Base-by-base conservation (phyloP, 768 basidiomycete genomes). In the Candolleomyces efflorescens region DNA sequence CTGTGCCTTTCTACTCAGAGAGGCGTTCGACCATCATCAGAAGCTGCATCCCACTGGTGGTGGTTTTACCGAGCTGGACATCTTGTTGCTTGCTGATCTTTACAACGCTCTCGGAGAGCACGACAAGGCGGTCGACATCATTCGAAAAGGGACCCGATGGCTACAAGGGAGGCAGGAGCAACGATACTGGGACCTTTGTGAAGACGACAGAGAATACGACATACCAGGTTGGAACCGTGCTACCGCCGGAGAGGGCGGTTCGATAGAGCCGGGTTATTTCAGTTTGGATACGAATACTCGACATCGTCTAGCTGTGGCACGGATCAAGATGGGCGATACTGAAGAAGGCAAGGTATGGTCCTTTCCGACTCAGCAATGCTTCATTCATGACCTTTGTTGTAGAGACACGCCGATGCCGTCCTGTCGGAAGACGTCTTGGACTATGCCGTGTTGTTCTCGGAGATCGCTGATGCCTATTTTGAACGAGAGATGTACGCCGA, bases 181-280 rank as follows among this genome's bases (percentile, higher is more conserved):
- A 66, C 78, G 75, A 54, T 85, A 87, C 57, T 98, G 94, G 94
- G 90, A 94, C 62, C 68, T 79, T 20, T 82, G 85, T 54, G 82
- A 81, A 27, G 95, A 99, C 67, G 96, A 99, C 67, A 77, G 94
- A 50, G 96, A 99, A 71, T 99, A 83, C 65, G 92, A 94, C 65
- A 64, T 79, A 18, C 69, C 73, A 46, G 69, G 67, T 58, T 70
- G 62, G 65, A 64, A 26, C 5, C 51, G 48, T 50, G 63, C 62
- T 18, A 65, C 63, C 23, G 53, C 66, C 11, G 70, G 73, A 39
- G 76, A 78, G 58, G 65, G 72, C 38, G 80, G 79, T 2, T 79
- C 80, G 38, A 66, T 85, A 5, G 78, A 78, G 46, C 78, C 82
- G 2, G 89, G 86, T 23, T 78, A 76, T 53, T 85, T 82, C 67